Base-by-base conservation (phyloP, 2,329 filamentous ascomycete genomes). In the Chrysoporthe deuterocubensis region DNA sequence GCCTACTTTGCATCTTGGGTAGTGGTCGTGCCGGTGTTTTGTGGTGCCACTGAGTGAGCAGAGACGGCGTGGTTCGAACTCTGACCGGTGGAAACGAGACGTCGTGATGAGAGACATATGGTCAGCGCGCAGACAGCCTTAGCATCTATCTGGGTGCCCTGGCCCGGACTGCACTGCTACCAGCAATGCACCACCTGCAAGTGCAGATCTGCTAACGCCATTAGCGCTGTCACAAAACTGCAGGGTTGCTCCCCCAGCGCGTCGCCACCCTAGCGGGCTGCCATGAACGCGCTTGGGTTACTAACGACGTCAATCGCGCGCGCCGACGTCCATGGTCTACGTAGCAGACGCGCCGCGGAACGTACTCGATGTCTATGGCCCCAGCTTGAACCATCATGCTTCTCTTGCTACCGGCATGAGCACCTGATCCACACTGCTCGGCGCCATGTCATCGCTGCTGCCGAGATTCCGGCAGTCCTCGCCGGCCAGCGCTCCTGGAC, bases 401-500 rank as follows among this genome's bases (percentile, higher is more conserved):
- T 4, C 13, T 32, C 5, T 37, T 34, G 21, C 4, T n/a, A 44
- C 16, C 54, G 43, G 13, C 44, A 44, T 43, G 43, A 60, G 14
- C 9, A 13, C 37, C 40, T 57, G 48, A 44, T 21, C 52, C 32
- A 37, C 40, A 37, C 64, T 48, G 52, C 11, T 52, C 37, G 21
- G 44, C 68, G 69, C 9, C 58, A 77, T 77, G 74, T 74, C 75
- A 37, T 78, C 78, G 13, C 72, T 75, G 37, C 72, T 71, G 48
- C 71, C 59, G 26, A 68, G 71, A 63, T 79, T 78, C 65, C 74
- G 76, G 64, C 72, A 73, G n/a, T 79, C 78, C 14, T 79, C 79
- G 44, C 80, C 78, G 14, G 72, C 72, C 13, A 74, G 75, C 46
- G 75, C 74, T 50, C 72, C 72, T 16, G 76, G 76, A 21, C 73